Evolutionary conservation across 2,329 filamentous ascomycete genomes (phyloP).

Genomic region (Neocucurbitaria cava): DNA sequence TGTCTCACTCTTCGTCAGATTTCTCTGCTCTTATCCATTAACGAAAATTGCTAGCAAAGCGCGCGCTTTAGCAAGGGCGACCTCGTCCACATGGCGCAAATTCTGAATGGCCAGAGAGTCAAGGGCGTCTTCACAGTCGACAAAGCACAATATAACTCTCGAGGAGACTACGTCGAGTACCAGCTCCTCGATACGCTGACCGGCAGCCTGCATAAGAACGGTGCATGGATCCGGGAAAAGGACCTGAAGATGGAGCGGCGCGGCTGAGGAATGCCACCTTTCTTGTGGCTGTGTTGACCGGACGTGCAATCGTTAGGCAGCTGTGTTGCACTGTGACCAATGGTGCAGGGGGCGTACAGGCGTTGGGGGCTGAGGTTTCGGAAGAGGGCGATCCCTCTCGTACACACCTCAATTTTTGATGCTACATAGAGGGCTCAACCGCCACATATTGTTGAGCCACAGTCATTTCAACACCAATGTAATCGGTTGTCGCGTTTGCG

Average conservation of each 20-base stretch:
- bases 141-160: slow-evolving; percentile 12
- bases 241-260: slow-evolving; percentile 26
- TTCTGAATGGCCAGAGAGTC: slow-evolving; percentile 20
- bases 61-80: slow-evolving; percentile 31
- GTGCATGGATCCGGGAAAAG: slow-evolving; percentile 40
- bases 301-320: slow-evolving; percentile 16
- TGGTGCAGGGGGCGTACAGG: slow-evolving; percentile 27
- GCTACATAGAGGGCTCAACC: slow-evolving; percentile 34
- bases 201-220: slow-evolving; percentile 23
- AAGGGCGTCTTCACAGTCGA: slow-evolving; percentile 34
- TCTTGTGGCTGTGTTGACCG: slow-evolving; percentile 33
- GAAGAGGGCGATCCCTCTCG: slow-evolving; percentile 10
- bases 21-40: slow-evolving; percentile 4
- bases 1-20: neutral
- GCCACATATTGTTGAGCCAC: slow-evolving; percentile 38
- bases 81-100: slow-evolving; percentile 35
- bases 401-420: slow-evolving; percentile 13
- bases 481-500: slow-evolving; percentile 14
- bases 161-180: slow-evolving; percentile 35
- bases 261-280: slow-evolving; percentile 16
- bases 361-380: slow-evolving; percentile 21
- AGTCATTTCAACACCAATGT: slow-evolving; percentile 22
- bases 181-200: slow-evolving; percentile 27
- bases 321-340: slow-evolving; percentile 19
- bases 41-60: slow-evolving; percentile 21